Conservation (phyloP, 225 moss, liverwort and hornwort species). For the Pseudoscleropodium purum region DNA sequence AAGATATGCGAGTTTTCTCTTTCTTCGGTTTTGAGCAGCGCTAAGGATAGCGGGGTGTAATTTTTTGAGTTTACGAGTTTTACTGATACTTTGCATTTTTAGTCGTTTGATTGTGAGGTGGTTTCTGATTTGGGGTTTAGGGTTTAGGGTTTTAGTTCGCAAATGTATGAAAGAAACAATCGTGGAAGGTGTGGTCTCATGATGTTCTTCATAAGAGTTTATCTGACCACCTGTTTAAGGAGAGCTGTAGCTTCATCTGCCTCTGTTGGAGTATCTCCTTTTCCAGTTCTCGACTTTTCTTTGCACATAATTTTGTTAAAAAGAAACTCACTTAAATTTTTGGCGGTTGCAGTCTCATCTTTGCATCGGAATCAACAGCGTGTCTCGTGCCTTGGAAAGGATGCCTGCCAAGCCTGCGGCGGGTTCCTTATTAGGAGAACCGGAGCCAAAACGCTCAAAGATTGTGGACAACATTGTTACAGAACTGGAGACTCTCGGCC, state of each 20-base stretch:
- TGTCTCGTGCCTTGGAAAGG: constrained; percentile 54
- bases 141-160: neutral
- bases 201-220: neutral
- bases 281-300: neutral
- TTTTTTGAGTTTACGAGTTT: neutral
- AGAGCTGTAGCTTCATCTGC: neutral
- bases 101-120: neutral
- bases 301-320: neutral
- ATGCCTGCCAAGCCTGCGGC: constrained; percentile 32
- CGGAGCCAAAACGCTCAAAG: constrained; percentile 18
- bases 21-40: neutral
- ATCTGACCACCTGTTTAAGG: neutral
- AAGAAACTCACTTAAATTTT: neutral
- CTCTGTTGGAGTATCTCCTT: neutral
- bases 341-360: constrained; percentile 37
- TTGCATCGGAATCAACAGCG: constrained; percentile 54
- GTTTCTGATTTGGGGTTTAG: neutral
- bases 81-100: neutral
- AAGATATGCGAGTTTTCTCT: neutral
- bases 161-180: neutral
- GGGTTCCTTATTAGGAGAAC: neutral
- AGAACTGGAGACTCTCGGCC: constrained; percentile 3
- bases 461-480: constrained; percentile 2
- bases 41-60: neutral
- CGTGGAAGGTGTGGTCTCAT: neutral